phyloP scores from a whole-genome alignment of 2,329 filamentous ascomycete species.

The Meredithiella fracta region DNA sequence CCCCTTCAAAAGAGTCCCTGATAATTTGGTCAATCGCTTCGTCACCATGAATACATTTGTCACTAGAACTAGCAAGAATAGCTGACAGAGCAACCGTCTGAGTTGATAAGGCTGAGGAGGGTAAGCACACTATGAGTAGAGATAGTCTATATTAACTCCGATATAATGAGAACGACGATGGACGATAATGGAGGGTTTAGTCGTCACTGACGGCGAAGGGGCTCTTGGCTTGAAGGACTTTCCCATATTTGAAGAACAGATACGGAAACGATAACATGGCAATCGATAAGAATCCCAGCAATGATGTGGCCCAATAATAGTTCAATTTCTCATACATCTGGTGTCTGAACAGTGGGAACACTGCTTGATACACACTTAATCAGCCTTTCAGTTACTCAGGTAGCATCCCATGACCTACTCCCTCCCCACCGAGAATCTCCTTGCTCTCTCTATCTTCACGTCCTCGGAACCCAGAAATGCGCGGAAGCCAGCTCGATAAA shows the following conservation, averaged over 20 bases:
- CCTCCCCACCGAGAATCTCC: too few relatives aligned
- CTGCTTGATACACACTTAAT: conserved; percentile 42
- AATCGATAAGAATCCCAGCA: conserved; percentile 45
- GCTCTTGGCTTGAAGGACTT: conserved; percentile 37
- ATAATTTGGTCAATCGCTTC: too few relatives aligned
- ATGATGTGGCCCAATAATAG: conserved; percentile 49
- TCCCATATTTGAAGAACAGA: conserved; percentile 45
- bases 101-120: too few relatives aligned
- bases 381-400: not conserved
- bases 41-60: too few relatives aligned
- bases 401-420: not conserved
- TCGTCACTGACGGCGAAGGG: conserved; percentile 29
- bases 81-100: too few relatives aligned
- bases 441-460: too few relatives aligned
- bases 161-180: too few relatives aligned
- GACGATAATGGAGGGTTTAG: not conserved
- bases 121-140: too few relatives aligned
- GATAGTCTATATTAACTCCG: too few relatives aligned
- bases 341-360: conserved; percentile 59
- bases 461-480: not conserved
- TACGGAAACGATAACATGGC: conserved; percentile 49
- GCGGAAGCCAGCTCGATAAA: not conserved
- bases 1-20: not conserved
- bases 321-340: conserved; percentile 57
- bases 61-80: too few relatives aligned